Percentiles rank a stretch among this genome's conserved stretches.
phyloP scores from a whole-genome alignment of 495 filamentous ascomycete genomes.

The Aspergillus affinis region DNA sequence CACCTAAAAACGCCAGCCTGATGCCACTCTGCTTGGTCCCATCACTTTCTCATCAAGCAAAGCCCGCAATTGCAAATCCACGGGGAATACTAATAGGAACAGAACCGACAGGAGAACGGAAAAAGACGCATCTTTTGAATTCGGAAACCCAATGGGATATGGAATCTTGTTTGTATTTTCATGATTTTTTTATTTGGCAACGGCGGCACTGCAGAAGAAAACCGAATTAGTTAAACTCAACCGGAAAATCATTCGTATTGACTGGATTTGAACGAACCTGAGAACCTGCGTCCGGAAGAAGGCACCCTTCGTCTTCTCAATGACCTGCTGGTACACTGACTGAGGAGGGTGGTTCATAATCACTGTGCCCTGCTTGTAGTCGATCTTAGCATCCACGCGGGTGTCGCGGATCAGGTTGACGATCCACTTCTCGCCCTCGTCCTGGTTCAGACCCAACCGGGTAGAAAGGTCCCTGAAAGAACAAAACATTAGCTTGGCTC shows the following conservation, averaged over 20 bases:
- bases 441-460: slow-evolving; percentile 81
- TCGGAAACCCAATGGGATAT: slow-evolving; percentile 19
- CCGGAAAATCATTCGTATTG: no score
- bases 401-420: slow-evolving; percentile 98
- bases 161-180: not conserved
- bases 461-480: slow-evolving; percentile 73
- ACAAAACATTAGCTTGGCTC: slow-evolving; percentile 23
- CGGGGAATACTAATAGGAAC: slow-evolving; percentile 41
- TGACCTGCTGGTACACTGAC: slow-evolving; percentile 98
- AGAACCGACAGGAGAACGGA: slow-evolving; percentile 40
- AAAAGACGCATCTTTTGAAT: slow-evolving; percentile 29
- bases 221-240: slow-evolving; percentile 11
- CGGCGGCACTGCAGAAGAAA: slow-evolving; percentile 36
- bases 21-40: slow-evolving; percentile 49
- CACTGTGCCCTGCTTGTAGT: slow-evolving; percentile 97
- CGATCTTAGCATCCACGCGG: slow-evolving; percentile 95
- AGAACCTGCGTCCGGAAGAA: slow-evolving; percentile 86
- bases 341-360: slow-evolving; percentile 99
- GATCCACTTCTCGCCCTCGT: slow-evolving; percentile 99
- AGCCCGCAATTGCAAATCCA: slow-evolving; percentile 33
- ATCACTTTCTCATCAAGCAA: slow-evolving; percentile 26
- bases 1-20: slow-evolving; percentile 51
- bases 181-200: slow-evolving; percentile 43
- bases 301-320: slow-evolving; percentile 91
- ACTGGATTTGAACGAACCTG: slow-evolving; percentile 38